phyloP scores from a whole-genome alignment of 176 grass and related monocot genomes.

The Phoenix roebelenii region DNA sequence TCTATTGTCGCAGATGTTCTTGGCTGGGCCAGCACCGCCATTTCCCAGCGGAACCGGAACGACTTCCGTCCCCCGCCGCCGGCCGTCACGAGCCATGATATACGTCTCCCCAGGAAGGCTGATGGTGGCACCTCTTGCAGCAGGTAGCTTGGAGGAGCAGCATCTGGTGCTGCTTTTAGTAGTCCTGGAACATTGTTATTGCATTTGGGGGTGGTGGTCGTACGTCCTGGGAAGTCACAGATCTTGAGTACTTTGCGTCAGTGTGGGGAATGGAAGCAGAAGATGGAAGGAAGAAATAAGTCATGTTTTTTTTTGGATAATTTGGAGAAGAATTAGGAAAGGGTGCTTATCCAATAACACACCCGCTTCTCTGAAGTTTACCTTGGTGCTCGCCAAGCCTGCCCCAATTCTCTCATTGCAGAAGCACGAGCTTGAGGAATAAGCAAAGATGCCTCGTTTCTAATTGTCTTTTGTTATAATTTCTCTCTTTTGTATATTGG shows the following conservation, averaged over 20 bases:
- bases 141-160: not conserved
- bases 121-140: not conserved
- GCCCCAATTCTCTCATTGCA: conserved; percentile 24
- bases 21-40: conserved; percentile 43
- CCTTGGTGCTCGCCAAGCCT: conserved; percentile 19
- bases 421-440: not conserved
- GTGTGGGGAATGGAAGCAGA: not conserved
- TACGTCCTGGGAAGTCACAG: too few relatives aligned
- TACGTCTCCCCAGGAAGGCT: not conserved
- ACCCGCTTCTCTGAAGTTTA: not conserved
- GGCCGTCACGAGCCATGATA: not conserved
- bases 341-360: conserved; percentile 9
- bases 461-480: too few relatives aligned
- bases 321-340: conserved; percentile 16
- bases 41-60: conserved; percentile 35
- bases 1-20: conserved; percentile 27
- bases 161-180: too few relatives aligned
- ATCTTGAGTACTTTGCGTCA: too few relatives aligned
- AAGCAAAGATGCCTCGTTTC: too few relatives aligned
- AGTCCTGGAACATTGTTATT: too few relatives aligned
- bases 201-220: too few relatives aligned
- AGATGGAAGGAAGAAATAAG: not conserved
- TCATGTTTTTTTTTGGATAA: not conserved
- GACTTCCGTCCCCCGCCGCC: not conserved
- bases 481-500: too few relatives aligned